phyloP scores from a whole-genome alignment of 2,329 filamentous ascomycete species.

The Fusarium algeriense region DNA sequence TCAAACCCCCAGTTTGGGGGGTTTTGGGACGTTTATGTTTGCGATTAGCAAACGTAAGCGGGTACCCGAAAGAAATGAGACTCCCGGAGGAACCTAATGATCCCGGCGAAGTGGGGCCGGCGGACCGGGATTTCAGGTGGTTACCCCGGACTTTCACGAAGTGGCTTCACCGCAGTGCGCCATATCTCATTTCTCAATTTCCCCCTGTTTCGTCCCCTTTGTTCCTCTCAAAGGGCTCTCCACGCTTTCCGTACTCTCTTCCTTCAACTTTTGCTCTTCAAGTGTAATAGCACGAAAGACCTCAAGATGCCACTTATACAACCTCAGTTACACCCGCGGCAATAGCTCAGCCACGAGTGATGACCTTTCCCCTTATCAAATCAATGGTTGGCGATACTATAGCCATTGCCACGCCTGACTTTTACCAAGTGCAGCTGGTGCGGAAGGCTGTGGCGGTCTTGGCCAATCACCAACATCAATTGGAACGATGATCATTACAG shows the following conservation, averaged over 20 bases:
- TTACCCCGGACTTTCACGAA: background rate
- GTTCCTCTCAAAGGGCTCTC: background rate
- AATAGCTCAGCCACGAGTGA: conserved; percentile 6
- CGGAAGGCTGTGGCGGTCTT: background rate
- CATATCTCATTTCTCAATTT: conserved; percentile 2
- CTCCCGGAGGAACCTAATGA: background rate
- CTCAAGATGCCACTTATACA: conserved; percentile 6
- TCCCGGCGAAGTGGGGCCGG: background rate
- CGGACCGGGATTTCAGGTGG: background rate
- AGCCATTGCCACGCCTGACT: conserved; percentile 3
- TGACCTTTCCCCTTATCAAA: background rate
- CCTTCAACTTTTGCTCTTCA: background rate
- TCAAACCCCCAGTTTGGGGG: background rate
- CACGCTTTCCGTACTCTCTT: background rate
- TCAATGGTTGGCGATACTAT: conserved; percentile 4
- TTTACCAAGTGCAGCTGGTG: background rate
- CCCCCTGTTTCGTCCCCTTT: background rate
- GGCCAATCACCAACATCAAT: background rate
- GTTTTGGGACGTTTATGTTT: background rate
- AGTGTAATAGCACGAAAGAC: background rate
- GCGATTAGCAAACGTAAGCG: background rate
- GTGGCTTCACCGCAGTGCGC: conserved; percentile 9
- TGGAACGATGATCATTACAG: background rate
- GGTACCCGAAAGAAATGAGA: background rate
- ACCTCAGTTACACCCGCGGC: background rate